These are phyloP conservation scores for Ogataea pini DNA, from an alignment of 805 yeast species.

Conservation along the genomic window DNA sequence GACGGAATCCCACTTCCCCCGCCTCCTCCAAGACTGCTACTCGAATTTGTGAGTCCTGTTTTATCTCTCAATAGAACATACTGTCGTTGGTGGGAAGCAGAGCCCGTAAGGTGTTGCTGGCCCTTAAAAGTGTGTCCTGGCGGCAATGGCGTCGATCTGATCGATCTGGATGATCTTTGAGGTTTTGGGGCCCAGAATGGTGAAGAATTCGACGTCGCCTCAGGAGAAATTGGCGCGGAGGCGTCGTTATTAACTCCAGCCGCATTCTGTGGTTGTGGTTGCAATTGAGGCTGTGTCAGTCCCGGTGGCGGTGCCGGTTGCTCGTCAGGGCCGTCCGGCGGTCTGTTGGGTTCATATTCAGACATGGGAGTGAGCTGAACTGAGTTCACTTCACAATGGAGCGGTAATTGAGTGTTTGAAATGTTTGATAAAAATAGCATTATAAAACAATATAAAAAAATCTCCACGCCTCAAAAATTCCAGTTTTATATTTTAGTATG, in stretches of 20 bases:
- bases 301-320: background rate
- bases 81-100: constrained; percentile 34
- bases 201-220: constrained; percentile 2
- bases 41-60: constrained; percentile 6
- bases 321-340: background rate
- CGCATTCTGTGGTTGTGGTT: constrained; percentile 1
- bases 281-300: background rate
- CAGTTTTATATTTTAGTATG: background rate
- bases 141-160: constrained; percentile 22
- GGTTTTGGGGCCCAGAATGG: constrained; percentile 13
- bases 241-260: background rate
- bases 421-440: background rate
- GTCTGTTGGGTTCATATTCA: constrained; percentile 12
- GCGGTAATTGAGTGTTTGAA: background rate
- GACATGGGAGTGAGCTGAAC: constrained; percentile 14
- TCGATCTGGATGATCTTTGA: constrained; percentile 15
- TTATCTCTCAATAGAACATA: constrained; percentile 35
- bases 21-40: constrained; percentile 3
- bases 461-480: background rate
- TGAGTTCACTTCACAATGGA: background rate
- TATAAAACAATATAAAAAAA: background rate
- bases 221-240: constrained; percentile 13
- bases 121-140: constrained; percentile 25
- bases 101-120: constrained; percentile 22
- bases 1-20: constrained; percentile 14